Conservation (phyloP, 192 early-diverging fungal genomes). For the Entomortierella parvispora region DNA sequence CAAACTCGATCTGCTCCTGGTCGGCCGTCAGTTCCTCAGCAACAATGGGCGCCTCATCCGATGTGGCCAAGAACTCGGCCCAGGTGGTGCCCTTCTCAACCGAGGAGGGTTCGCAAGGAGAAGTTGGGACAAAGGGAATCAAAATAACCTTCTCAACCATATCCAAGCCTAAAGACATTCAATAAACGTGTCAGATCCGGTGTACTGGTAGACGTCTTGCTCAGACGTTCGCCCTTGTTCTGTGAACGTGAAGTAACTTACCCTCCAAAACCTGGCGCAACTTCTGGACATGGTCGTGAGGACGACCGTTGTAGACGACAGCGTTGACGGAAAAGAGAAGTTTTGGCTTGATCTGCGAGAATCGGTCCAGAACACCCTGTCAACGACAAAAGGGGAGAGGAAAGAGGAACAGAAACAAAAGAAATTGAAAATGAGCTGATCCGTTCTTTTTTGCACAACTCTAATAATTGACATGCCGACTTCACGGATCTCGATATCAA, state of each 20-base stretch:
- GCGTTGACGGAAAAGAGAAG: conserved; percentile 91
- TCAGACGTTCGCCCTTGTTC: too few relatives aligned
- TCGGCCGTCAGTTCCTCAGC: conserved; percentile 60
- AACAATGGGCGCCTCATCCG: conserved; percentile 18
- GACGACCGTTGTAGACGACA: conserved; percentile 91
- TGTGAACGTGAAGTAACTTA: background rate
- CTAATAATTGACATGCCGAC: background rate
- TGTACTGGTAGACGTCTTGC: too few relatives aligned
- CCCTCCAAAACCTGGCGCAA: conserved; percentile 74
- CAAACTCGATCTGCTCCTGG: conserved; percentile 69
- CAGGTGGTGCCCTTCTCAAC: conserved; percentile 38
- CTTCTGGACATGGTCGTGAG: conserved; percentile 83
- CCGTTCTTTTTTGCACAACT: background rate
- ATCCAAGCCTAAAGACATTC: conserved; percentile 54
- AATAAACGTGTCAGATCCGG: background rate
- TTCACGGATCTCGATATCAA: background rate
- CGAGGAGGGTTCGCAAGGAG: conserved; percentile 26
- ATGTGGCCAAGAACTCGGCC: conserved; percentile 35
- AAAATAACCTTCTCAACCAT: conserved; percentile 81
- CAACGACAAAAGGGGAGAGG: background rate
- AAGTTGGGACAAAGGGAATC: conserved; percentile 72
- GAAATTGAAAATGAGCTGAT: conserved; percentile 8
- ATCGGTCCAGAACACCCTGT: conserved; percentile 90
- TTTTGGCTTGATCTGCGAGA: conserved; percentile 91
- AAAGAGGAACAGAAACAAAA: background rate